Conservation (phyloP, 495 filamentous ascomycete genomes). For the Penicillium simplicissimum region DNA sequence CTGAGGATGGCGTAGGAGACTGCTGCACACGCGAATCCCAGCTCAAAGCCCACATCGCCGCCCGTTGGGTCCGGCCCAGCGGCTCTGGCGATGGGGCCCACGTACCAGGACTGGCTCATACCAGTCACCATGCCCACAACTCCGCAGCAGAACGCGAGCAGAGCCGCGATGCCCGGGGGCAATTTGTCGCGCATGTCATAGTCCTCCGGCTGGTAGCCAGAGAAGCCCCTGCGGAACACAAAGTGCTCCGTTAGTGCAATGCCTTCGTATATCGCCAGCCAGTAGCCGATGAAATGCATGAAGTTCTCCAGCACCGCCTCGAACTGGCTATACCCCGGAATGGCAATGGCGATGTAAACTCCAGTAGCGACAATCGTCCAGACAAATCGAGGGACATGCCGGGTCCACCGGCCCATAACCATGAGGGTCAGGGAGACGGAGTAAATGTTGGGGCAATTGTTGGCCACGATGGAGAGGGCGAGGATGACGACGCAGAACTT, state of each 20-base stretch:
- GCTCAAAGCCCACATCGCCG: conserved; percentile 60
- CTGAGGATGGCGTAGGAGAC: conserved; percentile 40
- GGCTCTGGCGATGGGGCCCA: conserved; percentile 52
- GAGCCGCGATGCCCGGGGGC: conserved; percentile 50
- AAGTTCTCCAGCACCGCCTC: conserved; percentile 55
- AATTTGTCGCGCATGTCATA: conserved; percentile 49
- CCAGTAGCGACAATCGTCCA: conserved; percentile 52
- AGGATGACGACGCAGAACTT: conserved; percentile 57
- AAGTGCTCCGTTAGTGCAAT: conserved; percentile 52
- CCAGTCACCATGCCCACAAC: conserved; percentile 50
- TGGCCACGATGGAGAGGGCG: conserved; percentile 53
- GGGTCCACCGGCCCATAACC: conserved; percentile 48
- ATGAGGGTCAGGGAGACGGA: conserved; percentile 59
- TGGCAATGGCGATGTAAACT: conserved; percentile 52
- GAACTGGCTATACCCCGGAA: conserved; percentile 52
- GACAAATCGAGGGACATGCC: conserved; percentile 51
- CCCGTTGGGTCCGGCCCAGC: conserved; percentile 30
- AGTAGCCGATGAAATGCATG: conserved; percentile 56
- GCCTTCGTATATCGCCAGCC: conserved; percentile 54
- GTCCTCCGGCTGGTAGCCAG: conserved; percentile 44
- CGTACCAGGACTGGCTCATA: conserved; percentile 58
- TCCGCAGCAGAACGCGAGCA: conserved; percentile 31
- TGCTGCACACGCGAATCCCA: conserved; percentile 51
- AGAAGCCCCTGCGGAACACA: conserved; percentile 38
- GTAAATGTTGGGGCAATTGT: conserved; percentile 42